Conservation (phyloP, 345 rosid species). For the Fremontodendron californicum region DNA sequence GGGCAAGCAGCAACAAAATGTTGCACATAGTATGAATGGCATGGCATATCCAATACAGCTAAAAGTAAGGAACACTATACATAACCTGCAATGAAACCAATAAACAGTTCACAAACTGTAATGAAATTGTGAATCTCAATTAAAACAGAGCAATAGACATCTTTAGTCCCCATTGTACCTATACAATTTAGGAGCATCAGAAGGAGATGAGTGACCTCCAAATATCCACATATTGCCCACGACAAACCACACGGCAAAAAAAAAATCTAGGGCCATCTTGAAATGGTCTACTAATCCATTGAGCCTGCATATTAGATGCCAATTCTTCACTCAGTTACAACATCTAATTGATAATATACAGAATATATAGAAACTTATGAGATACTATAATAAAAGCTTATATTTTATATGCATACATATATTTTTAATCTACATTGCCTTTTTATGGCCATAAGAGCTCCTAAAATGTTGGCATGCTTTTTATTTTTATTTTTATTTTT, state of each 20-base stretch:
- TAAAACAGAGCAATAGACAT: neutral
- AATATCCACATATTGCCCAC: conserved; percentile 93
- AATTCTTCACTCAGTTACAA: conserved; percentile 8
- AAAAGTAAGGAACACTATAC: conserved; percentile 87
- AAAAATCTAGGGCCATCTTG: conserved; percentile 88
- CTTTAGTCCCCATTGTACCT: conserved; percentile 30
- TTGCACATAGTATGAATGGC: conserved; percentile 89
- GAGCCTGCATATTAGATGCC: conserved; percentile 41
- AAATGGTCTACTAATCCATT: conserved; percentile 70
- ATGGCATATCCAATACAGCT: conserved; percentile 92
- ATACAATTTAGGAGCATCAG: conserved; percentile 86
- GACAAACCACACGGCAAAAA: conserved; percentile 95
- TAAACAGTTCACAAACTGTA: conserved; percentile 14
- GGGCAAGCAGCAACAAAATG: conserved; percentile 88
- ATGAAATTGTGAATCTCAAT: neutral
- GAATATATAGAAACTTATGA: neutral
- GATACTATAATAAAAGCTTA: neutral
- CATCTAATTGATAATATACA: neutral
- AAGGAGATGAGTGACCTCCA: conserved; percentile 71
- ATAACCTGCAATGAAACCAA: conserved; percentile 54
- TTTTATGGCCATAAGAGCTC: neutral
- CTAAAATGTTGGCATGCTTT: neutral
- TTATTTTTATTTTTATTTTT: neutral
- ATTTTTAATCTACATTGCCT: neutral
- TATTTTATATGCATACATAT: neutral